Conservation (phyloP, 176 grass and related monocot species). For the Olyra latifolia region DNA sequence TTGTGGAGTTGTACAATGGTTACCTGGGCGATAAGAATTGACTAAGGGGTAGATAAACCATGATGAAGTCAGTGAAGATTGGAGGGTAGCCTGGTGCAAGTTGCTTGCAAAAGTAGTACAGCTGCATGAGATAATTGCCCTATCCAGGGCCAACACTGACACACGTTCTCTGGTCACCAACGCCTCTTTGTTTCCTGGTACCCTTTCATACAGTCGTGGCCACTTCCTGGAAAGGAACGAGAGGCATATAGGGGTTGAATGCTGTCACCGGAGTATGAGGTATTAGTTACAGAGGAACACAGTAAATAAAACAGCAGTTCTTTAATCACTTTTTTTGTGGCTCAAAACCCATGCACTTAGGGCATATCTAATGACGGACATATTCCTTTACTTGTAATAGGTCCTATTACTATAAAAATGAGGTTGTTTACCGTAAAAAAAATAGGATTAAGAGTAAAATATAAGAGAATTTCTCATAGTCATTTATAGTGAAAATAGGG, state of each 20-base stretch:
- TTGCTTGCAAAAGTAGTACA: background rate
- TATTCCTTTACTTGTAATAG: no score
- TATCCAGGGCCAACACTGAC: background rate
- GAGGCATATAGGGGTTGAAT: background rate
- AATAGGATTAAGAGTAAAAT: no score
- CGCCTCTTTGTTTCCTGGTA: background rate
- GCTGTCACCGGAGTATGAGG: background rate
- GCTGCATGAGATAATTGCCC: background rate
- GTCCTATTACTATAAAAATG: no score
- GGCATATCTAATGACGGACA: no score
- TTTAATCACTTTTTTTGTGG: background rate
- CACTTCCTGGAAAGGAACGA: background rate
- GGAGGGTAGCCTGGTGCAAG: background rate
- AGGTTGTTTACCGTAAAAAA: no score
- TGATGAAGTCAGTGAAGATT: background rate
- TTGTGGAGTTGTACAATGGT: background rate
- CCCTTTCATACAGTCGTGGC: background rate
- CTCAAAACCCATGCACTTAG: constrained; percentile 7
- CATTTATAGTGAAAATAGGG: no score
- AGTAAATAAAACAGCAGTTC: background rate
- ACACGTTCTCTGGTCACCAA: background rate
- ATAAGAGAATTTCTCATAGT: no score
- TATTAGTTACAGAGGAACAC: background rate
- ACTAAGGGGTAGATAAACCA: background rate
- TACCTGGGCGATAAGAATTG: constrained; percentile 3